Conservation (phyloP, 31 red algal species). For the Odonthalia washingtoniensis region DNA sequence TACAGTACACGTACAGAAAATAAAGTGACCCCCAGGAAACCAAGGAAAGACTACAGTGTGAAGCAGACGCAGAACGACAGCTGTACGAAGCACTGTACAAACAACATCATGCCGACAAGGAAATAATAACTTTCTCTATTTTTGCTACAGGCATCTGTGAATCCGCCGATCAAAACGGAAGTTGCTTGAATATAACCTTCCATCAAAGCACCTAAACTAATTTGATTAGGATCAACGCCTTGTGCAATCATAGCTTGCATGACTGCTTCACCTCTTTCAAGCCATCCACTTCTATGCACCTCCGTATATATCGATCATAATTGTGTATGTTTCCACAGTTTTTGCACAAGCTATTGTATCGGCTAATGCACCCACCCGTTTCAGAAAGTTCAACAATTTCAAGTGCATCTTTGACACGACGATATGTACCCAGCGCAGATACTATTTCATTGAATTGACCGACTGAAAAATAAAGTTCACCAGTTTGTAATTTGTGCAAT, state of each 20-base stretch:
- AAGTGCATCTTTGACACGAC: slow-evolving; percentile 38
- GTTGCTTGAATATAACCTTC: no score
- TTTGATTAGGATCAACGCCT: slow-evolving; percentile 69
- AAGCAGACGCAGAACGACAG: no score
- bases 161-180: no score
- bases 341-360: slow-evolving; percentile 29
- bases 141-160: no score
- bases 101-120: no score
- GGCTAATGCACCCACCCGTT: slow-evolving; percentile 7
- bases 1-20: no score
- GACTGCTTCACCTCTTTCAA: slow-evolving; percentile 66
- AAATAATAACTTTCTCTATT: no score
- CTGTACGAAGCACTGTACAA: no score
- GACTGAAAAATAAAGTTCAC: slow-evolving; percentile 23
- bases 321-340: slow-evolving; percentile 68
- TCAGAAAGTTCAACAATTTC: slow-evolving; percentile 50
- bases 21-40: no score
- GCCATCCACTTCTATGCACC: slow-evolving; percentile 59
- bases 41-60: no score
- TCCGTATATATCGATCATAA: slow-evolving; percentile 82
- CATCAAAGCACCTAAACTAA: slow-evolving; percentile 75
- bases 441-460: slow-evolving; percentile 58
- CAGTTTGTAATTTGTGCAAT: slow-evolving; percentile 46
- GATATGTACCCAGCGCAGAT: slow-evolving; percentile 14
- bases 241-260: slow-evolving; percentile 57